Evolutionary conservation across 1,139 yeast species (phyloP), one percentile per base, ranked within the genome.

Genomic region (Kurtzmaniella quercitrusa): DNA sequence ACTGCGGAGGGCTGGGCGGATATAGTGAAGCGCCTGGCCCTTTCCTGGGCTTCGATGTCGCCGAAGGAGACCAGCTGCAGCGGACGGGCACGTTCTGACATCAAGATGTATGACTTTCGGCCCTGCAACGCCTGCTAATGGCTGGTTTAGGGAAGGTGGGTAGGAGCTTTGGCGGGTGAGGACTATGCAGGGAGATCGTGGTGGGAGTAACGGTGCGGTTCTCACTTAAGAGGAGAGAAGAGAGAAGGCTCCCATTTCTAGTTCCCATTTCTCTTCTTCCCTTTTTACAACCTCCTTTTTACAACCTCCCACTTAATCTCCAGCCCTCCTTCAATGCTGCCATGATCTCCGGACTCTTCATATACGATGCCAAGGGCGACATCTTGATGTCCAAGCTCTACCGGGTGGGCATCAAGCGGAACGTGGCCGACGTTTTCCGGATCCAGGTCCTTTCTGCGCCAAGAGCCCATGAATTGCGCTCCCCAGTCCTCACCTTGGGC

Each of bases 401-500:
- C 62, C 75, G 83, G 44, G 88, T 82, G 46, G 88, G 88, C 0
- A 75, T 87, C 44, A 70, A 59, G 48, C 54, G 75, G 17, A 85
- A 85, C 44, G 81, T 91, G 34, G 76, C 94, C n/a, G 98, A 91
- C 53, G 89, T 90, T 38, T 93, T 93, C 59, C 77, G 96, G 31
- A 85, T 91, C 49, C 96, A 93, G 58, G 95, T 90, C 34, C 87
- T 91, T 41, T 74, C 88, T 43, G 78, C 63, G 40, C 45, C 51
- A 10, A 50, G 54, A 41, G 41, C 41, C 29, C 50, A 57, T 27
- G 71, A 76, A 54, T 67, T 72, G 25, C 73, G 86, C 50, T 84
- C 95, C 2, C 98, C 98, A 0, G 82, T 93, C 6, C 66, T 91
- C 44, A 93, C 98, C 0, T 66, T 93, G 37, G 98, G 98, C 2